Percentiles rank a stretch among this genome's conserved stretches.
These are phyloP conservation scores for Drosera spatulata DNA, from an alignment of 179 eudicot species.

Conservation along the genomic window DNA sequence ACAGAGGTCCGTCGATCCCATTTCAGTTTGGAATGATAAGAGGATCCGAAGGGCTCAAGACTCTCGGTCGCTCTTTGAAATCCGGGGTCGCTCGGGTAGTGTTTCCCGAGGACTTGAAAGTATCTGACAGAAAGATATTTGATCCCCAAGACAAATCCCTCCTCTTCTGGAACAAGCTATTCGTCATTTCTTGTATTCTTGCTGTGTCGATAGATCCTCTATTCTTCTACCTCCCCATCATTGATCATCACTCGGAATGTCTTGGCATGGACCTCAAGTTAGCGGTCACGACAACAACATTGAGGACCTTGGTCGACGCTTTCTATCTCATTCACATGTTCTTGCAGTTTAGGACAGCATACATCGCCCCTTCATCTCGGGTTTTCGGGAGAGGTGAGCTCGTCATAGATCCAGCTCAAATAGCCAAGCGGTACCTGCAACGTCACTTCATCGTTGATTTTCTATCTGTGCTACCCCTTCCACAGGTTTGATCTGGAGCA, in stretches of 20 bases:
- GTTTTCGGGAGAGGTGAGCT: conserved; percentile 88
- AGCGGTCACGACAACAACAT: conserved; percentile 37
- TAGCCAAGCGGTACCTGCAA: conserved; percentile 53
- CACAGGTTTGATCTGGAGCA: conserved; percentile 38
- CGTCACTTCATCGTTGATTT: conserved; percentile 59
- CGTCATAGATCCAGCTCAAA: conserved; percentile 50
- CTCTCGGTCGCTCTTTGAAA: conserved; percentile 28
- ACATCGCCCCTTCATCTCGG: conserved; percentile 66
- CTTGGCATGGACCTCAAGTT: conserved; percentile 45
- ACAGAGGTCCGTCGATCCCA: conserved; percentile 12
- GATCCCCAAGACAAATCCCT: conserved; percentile 78
- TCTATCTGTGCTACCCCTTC: conserved; percentile 79
- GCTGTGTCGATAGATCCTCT: conserved; percentile 75
- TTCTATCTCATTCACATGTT: conserved; percentile 62
- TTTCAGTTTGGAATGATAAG: conserved; percentile 16
- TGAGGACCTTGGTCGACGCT: conserved; percentile 66
- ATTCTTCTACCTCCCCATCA: conserved; percentile 66
- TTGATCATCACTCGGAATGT: conserved; percentile 37
- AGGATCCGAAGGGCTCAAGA: conserved; percentile 23
- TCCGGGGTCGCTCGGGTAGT: conserved; percentile 28
- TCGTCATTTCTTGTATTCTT: conserved; percentile 54
- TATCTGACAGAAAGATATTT: conserved; percentile 37
- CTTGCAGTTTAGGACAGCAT: conserved; percentile 72
- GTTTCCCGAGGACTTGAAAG: conserved; percentile 42
- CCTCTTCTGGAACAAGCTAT: conserved; percentile 77